Evolutionary conservation across 164 flowering plant species (phyloP), one percentile per base, ranked within the genome.

Genomic region (Nymphaea colorata): DNA sequence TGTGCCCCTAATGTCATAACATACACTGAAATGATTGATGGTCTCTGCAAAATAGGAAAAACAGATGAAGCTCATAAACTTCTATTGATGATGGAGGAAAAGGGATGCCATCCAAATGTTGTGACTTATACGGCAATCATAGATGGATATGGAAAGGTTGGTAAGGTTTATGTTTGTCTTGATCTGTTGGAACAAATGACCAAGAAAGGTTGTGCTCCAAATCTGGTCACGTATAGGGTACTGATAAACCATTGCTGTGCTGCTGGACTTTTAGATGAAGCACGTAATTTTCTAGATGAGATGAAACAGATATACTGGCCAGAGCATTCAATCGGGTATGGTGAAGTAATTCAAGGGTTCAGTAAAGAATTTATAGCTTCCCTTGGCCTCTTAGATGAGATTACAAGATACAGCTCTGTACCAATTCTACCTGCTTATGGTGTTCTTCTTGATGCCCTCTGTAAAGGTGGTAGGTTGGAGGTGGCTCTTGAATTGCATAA

Each of bases 231-330:
- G 0, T 93, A 91, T 72, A 78, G 86, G 74, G 87, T 90, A 44
- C 74, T 93, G 75, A 85, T 93, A 74, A 81, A 81, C 61, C 94
- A 90, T 64, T 87, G 89, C 66, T 89, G 96, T 79, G 69, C 77
- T 59, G 77, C 76, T 63, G 97, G 94, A 41, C 82, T 81, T 70
- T 71, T 87, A 68, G 89, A 93, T 61, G 86, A 86, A 67, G 94
- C 96, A 73, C 76, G 79, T 74, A 66, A 72, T 55, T 88, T 91
- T 73, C 75, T 93, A 65, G 87, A 86, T 76, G 98, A 93, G 79
- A 93, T 93, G 98, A 91, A 84, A 74, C 88, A 82, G 68, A 93
- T 89, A 43, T 84, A 89, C 74, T 93, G 98, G 98, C 98, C 98
- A 8, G 80, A 16, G 73, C 77, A 87, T 69, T 63, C 71, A 47